Base-by-base conservation (phyloP, 2,329 filamentous ascomycete genomes). In the Penicillium sp. region DNA sequence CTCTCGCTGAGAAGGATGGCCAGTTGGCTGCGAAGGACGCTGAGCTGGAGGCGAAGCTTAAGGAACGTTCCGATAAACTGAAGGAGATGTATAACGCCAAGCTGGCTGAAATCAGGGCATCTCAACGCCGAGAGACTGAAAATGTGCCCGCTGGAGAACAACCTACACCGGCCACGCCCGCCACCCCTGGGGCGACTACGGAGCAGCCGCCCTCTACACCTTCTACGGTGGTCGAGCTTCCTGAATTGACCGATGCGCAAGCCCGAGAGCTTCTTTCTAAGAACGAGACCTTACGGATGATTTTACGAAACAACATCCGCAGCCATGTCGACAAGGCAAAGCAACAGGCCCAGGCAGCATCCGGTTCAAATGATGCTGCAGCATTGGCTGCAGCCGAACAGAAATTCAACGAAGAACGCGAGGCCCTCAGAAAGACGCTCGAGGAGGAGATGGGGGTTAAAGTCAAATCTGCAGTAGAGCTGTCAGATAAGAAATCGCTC, bases 401-500 rank as follows among this genome's bases (percentile, higher is more conserved):
- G 33, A 73, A 68, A 32, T 69, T 73, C 17, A 66, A 60, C 24
- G 70, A 72, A 20, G 74, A 78, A 56, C 71, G 66, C 49, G 72
- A 77, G 41, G 61, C 66, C 4, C 55, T 78, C 33, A 65, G 71
- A 52, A 77, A 78, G 51, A 71, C 77, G 26, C 75, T 79, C 49
- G 83, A 83, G 63, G 78, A 80, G 52, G 82, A 83, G 62, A 58
- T 82, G 30, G 83, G 86, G 61, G 86, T 75, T 54, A 79, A 78
- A 56, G 71, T 71, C 81, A 88, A 68, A 37, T 72, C 72, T 30
- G 87, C 86, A 3, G 83, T 88, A 45, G 81, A 88, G 55, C 82
- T 94, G 75, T 85, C 86, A 37, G 84, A 86, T 29, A 92, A 92
- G 76, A 90, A 90, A 69, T 84, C 83, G 47, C 84, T 84, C 2